These are phyloP conservation scores for Penicillium digitatum DNA, from an alignment of 2,329 filamentous ascomycete genomes.

Conservation along the genomic window DNA sequence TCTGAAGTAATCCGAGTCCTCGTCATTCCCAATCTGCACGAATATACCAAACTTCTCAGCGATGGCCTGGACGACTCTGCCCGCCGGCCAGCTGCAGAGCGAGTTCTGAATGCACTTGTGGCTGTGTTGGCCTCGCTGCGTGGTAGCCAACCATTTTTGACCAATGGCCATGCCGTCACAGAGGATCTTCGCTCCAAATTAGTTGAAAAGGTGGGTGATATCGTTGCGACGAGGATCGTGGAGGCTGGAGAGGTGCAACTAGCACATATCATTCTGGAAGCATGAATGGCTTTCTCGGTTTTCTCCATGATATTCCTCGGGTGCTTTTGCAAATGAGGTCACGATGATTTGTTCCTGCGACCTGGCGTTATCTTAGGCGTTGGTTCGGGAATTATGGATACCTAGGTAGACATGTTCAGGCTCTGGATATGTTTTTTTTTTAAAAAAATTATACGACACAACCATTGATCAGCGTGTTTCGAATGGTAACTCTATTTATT, in stretches of 20 bases:
- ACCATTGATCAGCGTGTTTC: neutral
- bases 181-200: constrained; percentile 39
- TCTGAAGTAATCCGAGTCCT: constrained; percentile 60
- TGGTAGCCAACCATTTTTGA: constrained; percentile 40
- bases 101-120: constrained; percentile 56
- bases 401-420: neutral
- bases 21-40: constrained; percentile 62
- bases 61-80: constrained; percentile 51
- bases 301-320: neutral
- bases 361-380: constrained; percentile 18
- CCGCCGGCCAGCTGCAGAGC: constrained; percentile 57
- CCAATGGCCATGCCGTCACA: constrained; percentile 41
- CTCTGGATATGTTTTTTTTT: neutral
- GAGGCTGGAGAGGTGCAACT: constrained; percentile 41
- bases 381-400: constrained; percentile 4
- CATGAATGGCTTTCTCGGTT: constrained; percentile 12
- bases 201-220: constrained; percentile 40
- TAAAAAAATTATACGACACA: neutral
- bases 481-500: neutral
- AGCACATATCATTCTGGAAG: constrained; percentile 38
- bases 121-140: constrained; percentile 54
- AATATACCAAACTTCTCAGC: constrained; percentile 59
- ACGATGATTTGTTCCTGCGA: constrained; percentile 1
- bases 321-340: neutral
- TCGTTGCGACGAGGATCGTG: constrained; percentile 41